A percentile compares a stretch with the other conserved stretches of the same genome.
phyloP scores from a whole-genome alignment of 805 yeast species.

The Nakazawaea anatomiae region DNA sequence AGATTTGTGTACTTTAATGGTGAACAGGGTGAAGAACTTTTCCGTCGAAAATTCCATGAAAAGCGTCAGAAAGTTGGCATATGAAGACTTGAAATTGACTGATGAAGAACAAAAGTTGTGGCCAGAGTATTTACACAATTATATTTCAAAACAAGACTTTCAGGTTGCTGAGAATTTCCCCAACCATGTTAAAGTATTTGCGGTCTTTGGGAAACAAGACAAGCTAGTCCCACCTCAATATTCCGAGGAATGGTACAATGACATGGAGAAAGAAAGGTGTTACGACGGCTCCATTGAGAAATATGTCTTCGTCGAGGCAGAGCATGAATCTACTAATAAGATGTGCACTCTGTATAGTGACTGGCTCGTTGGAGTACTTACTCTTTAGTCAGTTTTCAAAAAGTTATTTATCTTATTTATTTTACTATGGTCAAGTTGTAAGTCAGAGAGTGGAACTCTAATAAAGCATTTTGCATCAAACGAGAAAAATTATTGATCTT shows the following conservation, averaged over 20 bases:
- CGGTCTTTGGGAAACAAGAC: constrained; percentile 11
- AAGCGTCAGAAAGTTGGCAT: constrained; percentile 8
- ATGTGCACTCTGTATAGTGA: constrained; percentile 9
- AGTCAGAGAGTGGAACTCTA: too few relatives aligned
- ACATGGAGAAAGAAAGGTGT: constrained; percentile 6
- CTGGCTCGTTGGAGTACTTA: constrained; percentile 8
- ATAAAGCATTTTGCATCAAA: too few relatives aligned
- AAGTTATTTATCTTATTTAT: neutral
- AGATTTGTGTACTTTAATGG: constrained; percentile 37
- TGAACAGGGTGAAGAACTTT: constrained; percentile 27
- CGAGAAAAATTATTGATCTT: too few relatives aligned
- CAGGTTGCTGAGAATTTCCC: constrained; percentile 13
- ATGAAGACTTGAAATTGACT: constrained; percentile 11
- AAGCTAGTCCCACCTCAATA: constrained; percentile 10
- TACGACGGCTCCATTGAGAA: constrained; percentile 8
- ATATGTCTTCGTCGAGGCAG: constrained; percentile 1
- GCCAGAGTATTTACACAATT: constrained; percentile 12
- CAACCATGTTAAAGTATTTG: constrained; percentile 12
- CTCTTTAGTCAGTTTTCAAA: neutral
- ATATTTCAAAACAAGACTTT: constrained; percentile 10
- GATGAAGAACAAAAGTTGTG: constrained; percentile 7
- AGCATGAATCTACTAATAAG: constrained; percentile 9
- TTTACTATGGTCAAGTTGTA: neutral
- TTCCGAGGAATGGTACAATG: constrained; percentile 10
- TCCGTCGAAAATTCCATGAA: neutral